Evolutionary conservation across 495 filamentous ascomycete species (phyloP).

Genomic region (Aspergillus leporis): DNA sequence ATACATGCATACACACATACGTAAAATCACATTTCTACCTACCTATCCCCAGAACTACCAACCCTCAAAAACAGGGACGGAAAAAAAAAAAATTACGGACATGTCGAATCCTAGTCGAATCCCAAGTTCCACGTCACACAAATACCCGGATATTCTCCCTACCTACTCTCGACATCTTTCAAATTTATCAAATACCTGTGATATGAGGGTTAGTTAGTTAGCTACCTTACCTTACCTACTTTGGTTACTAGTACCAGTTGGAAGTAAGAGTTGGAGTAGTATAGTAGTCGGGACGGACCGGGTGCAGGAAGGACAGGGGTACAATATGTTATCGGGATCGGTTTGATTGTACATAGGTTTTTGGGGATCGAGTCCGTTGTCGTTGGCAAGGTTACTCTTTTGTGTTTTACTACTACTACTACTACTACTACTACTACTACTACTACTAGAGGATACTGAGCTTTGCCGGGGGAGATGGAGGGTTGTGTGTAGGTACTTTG

Average conservation of each 20-base stretch:
- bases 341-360: neutral
- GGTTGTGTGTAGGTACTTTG: neutral
- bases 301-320: neutral
- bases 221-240: no score
- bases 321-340: neutral
- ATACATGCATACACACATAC: neutral
- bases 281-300: neutral
- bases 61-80: neutral
- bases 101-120: no score
- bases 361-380: neutral
- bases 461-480: neutral
- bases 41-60: neutral
- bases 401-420: no score
- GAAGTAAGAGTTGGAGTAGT: no score
- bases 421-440: no score
- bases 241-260: no score
- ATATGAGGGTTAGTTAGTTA: neutral
- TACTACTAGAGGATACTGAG: no score
- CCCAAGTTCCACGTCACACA: neutral
- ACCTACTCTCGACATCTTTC: neutral
- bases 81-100: neutral
- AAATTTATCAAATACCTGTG: neutral
- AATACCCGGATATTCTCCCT: neutral
- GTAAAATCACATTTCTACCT: neutral
- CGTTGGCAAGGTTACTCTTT: no score